phyloP scores from a whole-genome alignment of 208 protist species.

The Naegleria gruberi region DNA sequence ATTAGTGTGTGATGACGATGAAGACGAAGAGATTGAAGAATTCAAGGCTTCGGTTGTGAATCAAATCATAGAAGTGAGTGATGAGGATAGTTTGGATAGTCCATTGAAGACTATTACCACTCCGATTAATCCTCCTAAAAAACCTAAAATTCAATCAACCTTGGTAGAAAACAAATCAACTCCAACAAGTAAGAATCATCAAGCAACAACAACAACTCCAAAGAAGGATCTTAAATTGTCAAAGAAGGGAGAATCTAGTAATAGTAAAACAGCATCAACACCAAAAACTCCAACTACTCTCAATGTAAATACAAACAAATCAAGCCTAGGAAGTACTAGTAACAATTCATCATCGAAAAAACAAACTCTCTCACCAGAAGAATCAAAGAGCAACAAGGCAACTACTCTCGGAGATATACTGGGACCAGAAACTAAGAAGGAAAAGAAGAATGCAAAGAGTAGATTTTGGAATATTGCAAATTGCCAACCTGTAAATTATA shows the following conservation, averaged over 20 bases:
- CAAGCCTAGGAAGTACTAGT: not conserved
- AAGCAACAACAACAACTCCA: not conserved
- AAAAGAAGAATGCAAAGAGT: too few species aligned
- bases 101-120: not conserved
- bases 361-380: too few species aligned
- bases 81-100: not conserved
- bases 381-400: too few species aligned
- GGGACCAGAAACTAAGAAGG: too few species aligned
- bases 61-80: too few species aligned
- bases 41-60: too few species aligned
- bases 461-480: too few species aligned
- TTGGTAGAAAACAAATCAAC: not conserved
- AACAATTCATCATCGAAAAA: too few species aligned
- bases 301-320: not conserved
- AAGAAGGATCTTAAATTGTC: not conserved
- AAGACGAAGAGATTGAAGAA: too few species aligned
- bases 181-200: not conserved
- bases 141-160: too few species aligned
- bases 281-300: not conserved
- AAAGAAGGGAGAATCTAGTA: not conserved
- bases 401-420: too few species aligned
- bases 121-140: not conserved
- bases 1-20: not conserved
- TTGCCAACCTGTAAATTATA: too few species aligned
- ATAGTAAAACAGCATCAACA: not conserved